Evolutionary conservation across 2,329 filamentous ascomycete genomes (phyloP), one percentile per base, ranked within the genome.

Genomic region (Dryadomyces quercus-mongolicae): DNA sequence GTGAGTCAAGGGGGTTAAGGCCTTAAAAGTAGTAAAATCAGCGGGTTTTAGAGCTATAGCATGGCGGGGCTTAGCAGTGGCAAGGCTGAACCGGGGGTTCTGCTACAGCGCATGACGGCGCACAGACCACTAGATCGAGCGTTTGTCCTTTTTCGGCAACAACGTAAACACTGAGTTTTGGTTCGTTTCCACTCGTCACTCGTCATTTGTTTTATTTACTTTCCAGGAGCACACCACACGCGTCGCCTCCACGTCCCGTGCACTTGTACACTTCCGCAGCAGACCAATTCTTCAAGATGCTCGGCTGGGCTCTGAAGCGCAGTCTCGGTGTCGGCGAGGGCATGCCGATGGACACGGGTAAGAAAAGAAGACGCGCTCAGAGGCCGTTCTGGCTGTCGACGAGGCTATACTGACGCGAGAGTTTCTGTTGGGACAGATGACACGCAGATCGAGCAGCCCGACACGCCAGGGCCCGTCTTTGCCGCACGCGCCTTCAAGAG

Each of bases 401-500:
- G 8, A 3, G 6, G 2, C 5, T 13, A 49, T 49, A 36, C 46
- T 49, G 46, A 49, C 46, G 13, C 21, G 2, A 50, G 51, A 18
- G 13, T 34, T 34, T 43, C 16, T 18, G 38, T 44, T 31, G 21
- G 46, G 9, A 21, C 55, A 72, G 70, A 69, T 47, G 71, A 74
- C 49, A 73, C 69, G 0, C 74, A 76, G 57, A 60, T 77, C 44
- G 81, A 85, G 16, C 71, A 72, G 36, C 81, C 81, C 43, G 81
- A 85, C 60, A 85, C 82, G 16, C 82, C 82, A 7, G 82, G 80
- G 0, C 81, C 82, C 2, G 76, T 85, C 0, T 85, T 85, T 63
- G 82, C 81, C 2, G 81, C 81, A 42, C 75, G 82, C 56, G 82
- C 82, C 6, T 71, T 85, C 62, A 83, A 79, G 61, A 81, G 75